Evolutionary conservation across 116 monocot species (phyloP).

Genomic region (Posidonia oceanica): DNA sequence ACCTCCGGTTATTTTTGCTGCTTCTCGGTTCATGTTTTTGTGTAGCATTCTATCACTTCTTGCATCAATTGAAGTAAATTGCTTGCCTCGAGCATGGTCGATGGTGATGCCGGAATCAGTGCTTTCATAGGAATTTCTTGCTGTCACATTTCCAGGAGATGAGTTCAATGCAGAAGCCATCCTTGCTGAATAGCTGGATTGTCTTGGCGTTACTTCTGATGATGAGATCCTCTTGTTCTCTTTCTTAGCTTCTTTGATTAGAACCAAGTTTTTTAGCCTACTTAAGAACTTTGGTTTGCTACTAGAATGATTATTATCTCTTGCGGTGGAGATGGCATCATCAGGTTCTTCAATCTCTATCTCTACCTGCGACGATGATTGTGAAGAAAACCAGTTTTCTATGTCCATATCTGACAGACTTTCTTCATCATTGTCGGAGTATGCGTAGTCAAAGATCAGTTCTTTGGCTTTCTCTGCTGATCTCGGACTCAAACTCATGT

Average conservation of each 20-base stretch:
- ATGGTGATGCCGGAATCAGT: neutral
- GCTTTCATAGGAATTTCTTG: conserved; percentile 3
- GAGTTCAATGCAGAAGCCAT: neutral
- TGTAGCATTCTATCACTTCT: no score
- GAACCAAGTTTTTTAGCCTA: conserved; percentile 51
- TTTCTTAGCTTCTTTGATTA: conserved; percentile 18
- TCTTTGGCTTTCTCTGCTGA: conserved; percentile 61
- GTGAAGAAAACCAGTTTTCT: conserved; percentile 31
- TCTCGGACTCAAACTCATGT: conserved; percentile 33
- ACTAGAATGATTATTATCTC: conserved; percentile 10
- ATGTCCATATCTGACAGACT: conserved; percentile 9
- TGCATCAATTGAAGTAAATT: no score
- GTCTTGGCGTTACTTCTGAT: neutral
- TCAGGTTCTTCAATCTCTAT: conserved; percentile 20
- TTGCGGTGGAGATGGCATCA: conserved; percentile 18
- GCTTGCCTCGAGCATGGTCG: no score
- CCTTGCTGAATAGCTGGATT: neutral
- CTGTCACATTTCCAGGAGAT: no score
- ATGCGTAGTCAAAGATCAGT: conserved; percentile 53
- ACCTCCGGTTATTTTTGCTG: neutral
- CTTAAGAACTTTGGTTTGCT: conserved; percentile 45
- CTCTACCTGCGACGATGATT: conserved; percentile 20
- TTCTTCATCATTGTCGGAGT: conserved; percentile 17
- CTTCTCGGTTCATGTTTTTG: neutral
- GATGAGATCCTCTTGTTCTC: neutral